Evolutionary conservation across 805 yeast species (phyloP), one percentile per base, ranked within the genome.

Genomic region (Myxozyma sirexii): DNA sequence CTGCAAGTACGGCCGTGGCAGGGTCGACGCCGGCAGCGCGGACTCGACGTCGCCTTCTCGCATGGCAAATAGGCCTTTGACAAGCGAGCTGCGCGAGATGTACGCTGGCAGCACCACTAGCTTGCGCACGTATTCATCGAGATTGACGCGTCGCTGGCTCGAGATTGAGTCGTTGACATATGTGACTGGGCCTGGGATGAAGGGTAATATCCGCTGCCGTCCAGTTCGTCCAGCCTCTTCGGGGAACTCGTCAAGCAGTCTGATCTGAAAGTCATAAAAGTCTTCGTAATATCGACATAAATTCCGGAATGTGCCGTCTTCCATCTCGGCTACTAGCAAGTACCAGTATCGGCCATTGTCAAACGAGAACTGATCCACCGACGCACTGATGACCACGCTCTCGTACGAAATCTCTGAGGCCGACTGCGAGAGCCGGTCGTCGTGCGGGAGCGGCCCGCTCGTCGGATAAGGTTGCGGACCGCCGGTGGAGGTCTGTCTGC

Each of bases 141-240:
- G 71, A 67, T 82, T 84, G 0, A 77, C 80, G 50, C 81, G 77
- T 57, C 88, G 76, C 67, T 82, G 83, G 50, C 77, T 74, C 0
- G 87, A 81, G 39, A 83, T 82, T 15, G 84, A 75, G 74, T 93
- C 97, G 63, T 90, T 90, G 56, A 94, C 96, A 69, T 87, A 88
- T 39, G 96, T 87, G 49, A 93, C 80, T 1, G 99, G 99, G 0
- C 98, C 99, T 0, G 99, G 98, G 69, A 94, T 92, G 66, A 86
- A 90, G 6, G 99, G 99, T 58, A 94, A 79, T 31, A 88, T 86
- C 65, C 99, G 83, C 54, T 84, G 83, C 27, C 84, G 79, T 73
- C 88, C 88, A 56, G 85, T 86, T 66, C 90, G 85, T 13, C 97
- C 97, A 7, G 97, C 96, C 74, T 93, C 99, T 61, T 81, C 84